These are phyloP conservation scores for Trichothecium roseum DNA, from an alignment of 2,329 filamentous ascomycete species.

Conservation along the genomic window DNA sequence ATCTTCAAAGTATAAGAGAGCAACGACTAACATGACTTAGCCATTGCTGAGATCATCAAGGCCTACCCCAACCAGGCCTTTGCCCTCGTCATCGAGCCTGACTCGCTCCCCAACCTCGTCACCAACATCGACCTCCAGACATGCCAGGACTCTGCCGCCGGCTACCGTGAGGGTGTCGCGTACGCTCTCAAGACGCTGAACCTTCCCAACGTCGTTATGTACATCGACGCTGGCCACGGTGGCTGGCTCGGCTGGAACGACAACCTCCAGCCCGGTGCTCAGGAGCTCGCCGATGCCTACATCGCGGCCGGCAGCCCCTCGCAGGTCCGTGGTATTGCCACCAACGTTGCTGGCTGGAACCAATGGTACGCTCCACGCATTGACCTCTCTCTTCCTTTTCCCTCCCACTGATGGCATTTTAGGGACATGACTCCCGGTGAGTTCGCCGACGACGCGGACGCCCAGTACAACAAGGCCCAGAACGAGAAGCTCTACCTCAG, in stretches of 20 bases:
- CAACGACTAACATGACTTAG: constrained; percentile 11
- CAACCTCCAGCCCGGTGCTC: constrained; percentile 36
- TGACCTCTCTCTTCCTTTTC: neutral
- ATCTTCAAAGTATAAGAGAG: neutral
- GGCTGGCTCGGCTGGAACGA: constrained; percentile 56
- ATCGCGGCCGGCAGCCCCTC: constrained; percentile 24
- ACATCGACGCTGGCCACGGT: constrained; percentile 52
- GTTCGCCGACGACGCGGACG: constrained; percentile 29
- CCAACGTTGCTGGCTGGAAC: constrained; percentile 31
- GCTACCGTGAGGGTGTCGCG: constrained; percentile 29
- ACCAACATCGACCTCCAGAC: constrained; percentile 46
- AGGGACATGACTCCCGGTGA: constrained; percentile 22
- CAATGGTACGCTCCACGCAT: constrained; percentile 14
- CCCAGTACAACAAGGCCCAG: constrained; percentile 29
- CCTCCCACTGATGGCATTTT: neutral
- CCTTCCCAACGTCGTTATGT: constrained; percentile 52
- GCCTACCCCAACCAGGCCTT: constrained; percentile 40
- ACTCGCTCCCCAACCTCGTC: constrained; percentile 52
- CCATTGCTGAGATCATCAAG: constrained; percentile 40
- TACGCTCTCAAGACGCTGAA: constrained; percentile 48
- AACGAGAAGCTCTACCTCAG: constrained; percentile 32
- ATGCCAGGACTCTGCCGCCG: constrained; percentile 40
- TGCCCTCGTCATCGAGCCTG: constrained; percentile 42
- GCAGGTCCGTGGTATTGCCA: constrained; percentile 26
- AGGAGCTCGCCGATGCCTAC: constrained; percentile 28